Percentiles rank a stretch among this genome's conserved stretches.
phyloP scores from a whole-genome alignment of 163 green algal genomes.

The Scenedesmus sp. region DNA sequence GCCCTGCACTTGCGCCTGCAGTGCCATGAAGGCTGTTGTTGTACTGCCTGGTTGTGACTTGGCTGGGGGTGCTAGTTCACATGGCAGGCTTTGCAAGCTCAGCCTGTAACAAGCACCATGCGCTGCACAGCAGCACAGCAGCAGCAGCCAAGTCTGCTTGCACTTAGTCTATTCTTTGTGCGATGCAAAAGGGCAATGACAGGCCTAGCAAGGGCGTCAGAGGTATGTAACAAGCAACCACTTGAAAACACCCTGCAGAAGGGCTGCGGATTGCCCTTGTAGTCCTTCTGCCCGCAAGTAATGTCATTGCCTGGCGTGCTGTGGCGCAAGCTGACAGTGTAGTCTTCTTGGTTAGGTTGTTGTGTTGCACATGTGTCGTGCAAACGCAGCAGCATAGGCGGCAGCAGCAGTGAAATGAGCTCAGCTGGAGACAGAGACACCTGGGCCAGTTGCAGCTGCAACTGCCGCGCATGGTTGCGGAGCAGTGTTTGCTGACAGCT shows the following conservation, averaged over 20 bases:
- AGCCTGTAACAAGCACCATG: too few species aligned
- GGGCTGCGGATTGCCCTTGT: background rate
- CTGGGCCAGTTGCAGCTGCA: background rate
- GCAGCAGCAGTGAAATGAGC: background rate
- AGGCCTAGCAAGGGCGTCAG: too few species aligned
- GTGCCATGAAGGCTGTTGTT: too few species aligned
- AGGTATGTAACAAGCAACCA: background rate
- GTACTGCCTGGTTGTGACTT: too few species aligned
- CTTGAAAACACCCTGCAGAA: background rate
- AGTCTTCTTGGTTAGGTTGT: background rate
- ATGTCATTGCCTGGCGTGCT: conserved; percentile 7
- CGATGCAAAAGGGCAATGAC: too few species aligned
- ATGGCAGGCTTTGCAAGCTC: too few species aligned
- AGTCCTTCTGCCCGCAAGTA: background rate
- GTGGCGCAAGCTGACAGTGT: background rate
- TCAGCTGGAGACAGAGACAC: background rate
- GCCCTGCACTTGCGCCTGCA: too few species aligned
- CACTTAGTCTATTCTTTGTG: too few species aligned
- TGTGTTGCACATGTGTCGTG: background rate
- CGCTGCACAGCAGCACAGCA: too few species aligned
- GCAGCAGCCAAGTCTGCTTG: too few species aligned
- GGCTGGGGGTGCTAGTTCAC: too few species aligned
- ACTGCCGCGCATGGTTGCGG: background rate
- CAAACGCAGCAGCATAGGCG: background rate
- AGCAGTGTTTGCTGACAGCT: background rate